Evolutionary conservation across 331 rosid genomes (phyloP), one percentile per base, ranked within the genome.

Genomic region (Dryas integrifolia): DNA sequence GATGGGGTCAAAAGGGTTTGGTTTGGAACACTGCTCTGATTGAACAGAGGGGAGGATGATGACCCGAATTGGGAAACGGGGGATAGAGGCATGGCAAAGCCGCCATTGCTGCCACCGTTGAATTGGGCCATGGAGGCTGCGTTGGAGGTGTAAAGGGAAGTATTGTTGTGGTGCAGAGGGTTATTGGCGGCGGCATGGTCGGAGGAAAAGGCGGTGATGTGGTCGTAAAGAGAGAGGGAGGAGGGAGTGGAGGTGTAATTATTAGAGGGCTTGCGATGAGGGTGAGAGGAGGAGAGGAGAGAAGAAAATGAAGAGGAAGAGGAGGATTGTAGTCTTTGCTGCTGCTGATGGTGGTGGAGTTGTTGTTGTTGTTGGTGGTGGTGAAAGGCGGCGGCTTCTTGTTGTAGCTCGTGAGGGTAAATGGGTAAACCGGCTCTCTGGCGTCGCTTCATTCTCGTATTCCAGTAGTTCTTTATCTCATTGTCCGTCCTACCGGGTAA

Each of bases 401-500:
- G 81, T 46, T 72, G 85, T 0, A 85, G 24, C 26, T 83, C 85
- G 0, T 76, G 88, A 15, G 98, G 96, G 45, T 89, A 85, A 15
- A 89, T 16, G 3, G 98, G 89, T 47, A 84, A 80, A 1, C 96
- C 92, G 21, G 86, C 86, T 79, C 89, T 82, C 52, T 78, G 87
- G 21, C 88, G 82, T 63, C 87, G 79, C 75, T 85, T 92, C 82
- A 78, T 72, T 53, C 97, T 81, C 0, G 94, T 90, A 35, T 92
- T 86, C 96, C 98, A 92, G 55, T 81, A 92, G 53, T 90, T 90
- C 72, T 90, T 92, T 24, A 92, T 90, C 74, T 92, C 98, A n/a
- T 92, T 92, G 78, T 90, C 98, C 1, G 98, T 90, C 58, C 98
- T 67, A 0, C 97, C 98, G 0, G 96, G 96, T 71, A 92, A 82